These are phyloP conservation scores for Mycena vitilis DNA, from an alignment of 768 basidiomycete genomes.

Conservation along the genomic window DNA sequence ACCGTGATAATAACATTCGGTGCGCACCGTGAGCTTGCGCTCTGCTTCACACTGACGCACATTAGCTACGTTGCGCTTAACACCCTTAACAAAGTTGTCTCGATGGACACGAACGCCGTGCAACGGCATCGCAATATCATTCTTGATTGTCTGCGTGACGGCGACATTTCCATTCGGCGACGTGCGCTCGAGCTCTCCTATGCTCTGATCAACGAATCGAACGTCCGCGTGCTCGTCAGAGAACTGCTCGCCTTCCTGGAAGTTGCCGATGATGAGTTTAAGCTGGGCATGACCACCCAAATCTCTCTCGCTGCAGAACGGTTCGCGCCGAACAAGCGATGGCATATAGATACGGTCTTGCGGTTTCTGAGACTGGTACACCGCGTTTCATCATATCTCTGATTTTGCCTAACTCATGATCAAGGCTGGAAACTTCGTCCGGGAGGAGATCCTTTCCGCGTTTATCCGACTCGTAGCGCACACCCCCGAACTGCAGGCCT, in stretches of 20 bases:
- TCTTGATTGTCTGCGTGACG: slow-evolving; percentile 98
- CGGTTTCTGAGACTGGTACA: slow-evolving; percentile 90
- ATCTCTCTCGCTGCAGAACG: slow-evolving; percentile 95
- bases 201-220: slow-evolving; percentile 94
- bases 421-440: slow-evolving; percentile 97
- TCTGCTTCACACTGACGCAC: slow-evolving; percentile 9
- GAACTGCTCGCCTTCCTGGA: slow-evolving; percentile 97
- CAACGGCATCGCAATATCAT: slow-evolving; percentile 98
- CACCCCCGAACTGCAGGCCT: slow-evolving; percentile 95
- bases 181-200: slow-evolving; percentile 97
- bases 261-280: slow-evolving; percentile 99
- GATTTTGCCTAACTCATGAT: slow-evolving; percentile 10
- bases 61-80: slow-evolving; percentile 95
- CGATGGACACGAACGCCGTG: slow-evolving; percentile 97
- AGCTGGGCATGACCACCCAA: slow-evolving; percentile 97
- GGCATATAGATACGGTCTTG: slow-evolving; percentile 98
- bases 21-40: slow-evolving; percentile 48
- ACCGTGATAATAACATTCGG: slow-evolving; percentile 99
- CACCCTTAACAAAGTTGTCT: slow-evolving; percentile 97
- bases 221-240: slow-evolving; percentile 90
- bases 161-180: slow-evolving; percentile 97
- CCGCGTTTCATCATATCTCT: slow-evolving; percentile 26
- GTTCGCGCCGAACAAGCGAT: slow-evolving; percentile 96
- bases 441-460: slow-evolving; percentile 94
- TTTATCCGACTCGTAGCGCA: slow-evolving; percentile 97